phyloP scores from a whole-genome alignment of 192 early-diverging fungal genomes.

The Coemansia sp. region DNA sequence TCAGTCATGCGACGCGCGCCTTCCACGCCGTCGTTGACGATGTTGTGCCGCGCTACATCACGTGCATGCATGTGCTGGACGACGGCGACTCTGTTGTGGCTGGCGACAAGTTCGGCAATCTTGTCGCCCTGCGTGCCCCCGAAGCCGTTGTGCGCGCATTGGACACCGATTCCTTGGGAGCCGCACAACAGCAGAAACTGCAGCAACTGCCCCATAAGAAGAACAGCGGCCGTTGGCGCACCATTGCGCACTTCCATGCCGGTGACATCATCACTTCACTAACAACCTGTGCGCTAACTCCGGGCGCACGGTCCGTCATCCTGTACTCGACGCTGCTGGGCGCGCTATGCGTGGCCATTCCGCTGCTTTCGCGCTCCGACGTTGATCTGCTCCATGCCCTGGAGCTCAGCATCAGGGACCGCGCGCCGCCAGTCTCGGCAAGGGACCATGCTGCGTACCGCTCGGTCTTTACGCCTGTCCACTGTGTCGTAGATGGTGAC shows the following conservation, averaged over 20 bases:
- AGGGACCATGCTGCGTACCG: constrained; percentile 89
- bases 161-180: constrained; percentile 84
- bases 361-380: constrained; percentile 57
- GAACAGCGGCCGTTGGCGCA: constrained; percentile 61
- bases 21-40: constrained; percentile 95
- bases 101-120: constrained; percentile 97
- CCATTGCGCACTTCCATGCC: constrained; percentile 74
- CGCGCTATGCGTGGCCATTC: constrained; percentile 78
- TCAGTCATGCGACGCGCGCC: constrained; percentile 69
- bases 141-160: constrained; percentile 64
- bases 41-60: constrained; percentile 82
- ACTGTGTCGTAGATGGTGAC: constrained; percentile 81
- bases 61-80: constrained; percentile 66
- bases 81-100: constrained; percentile 92
- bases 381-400: constrained; percentile 89
- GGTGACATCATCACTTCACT: constrained; percentile 88
- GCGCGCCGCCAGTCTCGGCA: constrained; percentile 74
- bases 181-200: background rate
- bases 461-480: constrained; percentile 76
- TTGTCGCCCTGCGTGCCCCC: constrained; percentile 76
- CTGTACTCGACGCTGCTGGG: constrained; percentile 89
- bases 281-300: constrained; percentile 71
- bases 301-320: constrained; percentile 84
- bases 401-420: constrained; percentile 85
- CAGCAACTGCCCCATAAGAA: constrained; percentile 9